phyloP scores from a whole-genome alignment of 345 rosid species.

The Geranium brycei region DNA sequence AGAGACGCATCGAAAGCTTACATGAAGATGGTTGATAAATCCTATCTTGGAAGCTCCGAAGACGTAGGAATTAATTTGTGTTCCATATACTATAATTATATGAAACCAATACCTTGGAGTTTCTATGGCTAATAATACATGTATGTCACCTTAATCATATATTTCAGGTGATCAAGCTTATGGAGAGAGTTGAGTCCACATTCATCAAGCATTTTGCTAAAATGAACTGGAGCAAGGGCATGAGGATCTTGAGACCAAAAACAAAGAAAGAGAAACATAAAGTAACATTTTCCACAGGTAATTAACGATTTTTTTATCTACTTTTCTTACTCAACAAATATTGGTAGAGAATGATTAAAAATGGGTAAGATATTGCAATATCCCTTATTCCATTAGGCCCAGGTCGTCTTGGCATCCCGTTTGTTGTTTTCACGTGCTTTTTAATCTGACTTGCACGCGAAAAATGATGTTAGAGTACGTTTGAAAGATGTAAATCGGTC shows the following conservation, averaged over 20 bases:
- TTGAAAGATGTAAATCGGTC: too few relatives aligned
- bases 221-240: constrained; percentile 62
- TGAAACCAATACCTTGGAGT: too few relatives aligned
- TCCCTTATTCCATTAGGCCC: too few relatives aligned
- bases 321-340: too few relatives aligned
- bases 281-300: constrained; percentile 58
- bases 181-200: constrained; percentile 50
- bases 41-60: constrained; percentile 56
- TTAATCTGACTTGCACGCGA: too few relatives aligned
- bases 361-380: too few relatives aligned
- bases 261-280: constrained; percentile 49
- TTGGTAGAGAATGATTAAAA: too few relatives aligned
- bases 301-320: neutral
- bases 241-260: constrained; percentile 45
- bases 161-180: constrained; percentile 34
- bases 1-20: constrained; percentile 50
- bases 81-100: too few relatives aligned
- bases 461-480: too few relatives aligned
- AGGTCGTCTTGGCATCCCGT: too few relatives aligned
- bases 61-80: constrained; percentile 22
- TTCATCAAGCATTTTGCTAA: constrained; percentile 65
- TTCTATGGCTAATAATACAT: neutral
- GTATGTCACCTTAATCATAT: constrained; percentile 12
- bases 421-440: too few relatives aligned
- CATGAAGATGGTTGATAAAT: constrained; percentile 57